These are phyloP conservation scores for Ascodesmis nigricans DNA, from an alignment of 495 filamentous ascomycete genomes.

Conservation along the genomic window DNA sequence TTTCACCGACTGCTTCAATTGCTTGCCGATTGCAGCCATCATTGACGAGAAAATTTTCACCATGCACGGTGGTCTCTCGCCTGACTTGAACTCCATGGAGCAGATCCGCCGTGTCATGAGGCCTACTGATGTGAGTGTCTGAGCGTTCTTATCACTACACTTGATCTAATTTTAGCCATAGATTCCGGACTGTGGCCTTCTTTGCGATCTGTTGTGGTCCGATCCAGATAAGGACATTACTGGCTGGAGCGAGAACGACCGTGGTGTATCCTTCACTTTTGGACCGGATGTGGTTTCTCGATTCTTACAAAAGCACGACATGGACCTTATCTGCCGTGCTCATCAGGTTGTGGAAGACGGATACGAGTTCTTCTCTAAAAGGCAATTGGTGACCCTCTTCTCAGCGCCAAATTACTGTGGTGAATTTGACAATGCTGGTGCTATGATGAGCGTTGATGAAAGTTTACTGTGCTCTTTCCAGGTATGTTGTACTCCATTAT, in stretches of 20 bases:
- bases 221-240: conserved; percentile 99
- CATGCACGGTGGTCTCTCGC: conserved; percentile 95
- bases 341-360: conserved; percentile 98
- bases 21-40: conserved; percentile 95
- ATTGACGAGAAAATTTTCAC: conserved; percentile 99
- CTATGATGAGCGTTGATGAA: conserved; percentile 99
- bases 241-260: conserved; percentile 98
- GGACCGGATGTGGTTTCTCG: conserved; percentile 96
- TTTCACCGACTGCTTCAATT: conserved; percentile 99
- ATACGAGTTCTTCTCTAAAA: conserved; percentile 98
- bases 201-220: conserved; percentile 96
- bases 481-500: conserved; percentile 36
- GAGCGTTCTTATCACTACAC: conserved; percentile 25
- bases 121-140: conserved; percentile 66
- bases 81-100: conserved; percentile 98
- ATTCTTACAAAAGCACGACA: conserved; percentile 98
- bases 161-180: too few relatives aligned
- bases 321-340: conserved; percentile 97
- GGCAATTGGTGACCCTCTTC: conserved; percentile 92
- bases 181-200: conserved; percentile 95
- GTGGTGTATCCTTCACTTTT: conserved; percentile 96
- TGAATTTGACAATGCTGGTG: conserved; percentile 97
- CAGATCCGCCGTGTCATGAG: conserved; percentile 98
- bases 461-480: conserved; percentile 97
- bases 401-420: conserved; percentile 98